Conservation (phyloP, 129 eudicot species). For the Pittosporum tobira region DNA sequence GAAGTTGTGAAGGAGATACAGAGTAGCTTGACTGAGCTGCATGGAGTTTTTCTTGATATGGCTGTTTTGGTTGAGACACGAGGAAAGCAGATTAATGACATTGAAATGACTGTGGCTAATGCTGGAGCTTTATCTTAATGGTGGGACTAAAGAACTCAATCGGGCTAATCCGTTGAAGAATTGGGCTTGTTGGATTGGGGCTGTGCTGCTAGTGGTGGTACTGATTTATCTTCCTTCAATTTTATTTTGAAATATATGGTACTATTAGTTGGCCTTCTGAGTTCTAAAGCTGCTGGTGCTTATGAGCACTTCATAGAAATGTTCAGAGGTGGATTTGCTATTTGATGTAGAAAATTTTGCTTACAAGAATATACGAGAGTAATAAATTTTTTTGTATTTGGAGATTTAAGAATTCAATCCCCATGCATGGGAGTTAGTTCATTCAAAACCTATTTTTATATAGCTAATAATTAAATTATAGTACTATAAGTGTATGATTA, state of each 20-base stretch:
- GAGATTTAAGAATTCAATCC: too few relatives aligned
- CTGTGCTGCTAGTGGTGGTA: conserved; percentile 20
- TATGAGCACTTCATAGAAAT: neutral
- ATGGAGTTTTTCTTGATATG: conserved; percentile 44
- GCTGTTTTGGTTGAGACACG: conserved; percentile 42
- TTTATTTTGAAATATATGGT: conserved; percentile 6
- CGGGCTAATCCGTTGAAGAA: conserved; percentile 32
- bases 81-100: conserved; percentile 36
- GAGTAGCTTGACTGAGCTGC: conserved; percentile 39
- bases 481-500: too few relatives aligned
- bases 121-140: conserved; percentile 27
- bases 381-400: too few relatives aligned
- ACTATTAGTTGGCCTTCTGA: neutral
- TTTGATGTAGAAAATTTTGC: neutral
- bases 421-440: too few relatives aligned
- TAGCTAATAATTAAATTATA: too few relatives aligned
- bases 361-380: too few relatives aligned
- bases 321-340: neutral
- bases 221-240: conserved; percentile 28
- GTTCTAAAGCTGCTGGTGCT: neutral
- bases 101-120: conserved; percentile 37
- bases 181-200: conserved; percentile 38
- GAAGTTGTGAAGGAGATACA: conserved; percentile 45
- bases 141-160: conserved; percentile 28
- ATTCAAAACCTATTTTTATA: too few relatives aligned